These are phyloP conservation scores for Pyrenophora tritici-repentis DNA, from an alignment of 2,329 filamentous ascomycete species.

Conservation along the genomic window DNA sequence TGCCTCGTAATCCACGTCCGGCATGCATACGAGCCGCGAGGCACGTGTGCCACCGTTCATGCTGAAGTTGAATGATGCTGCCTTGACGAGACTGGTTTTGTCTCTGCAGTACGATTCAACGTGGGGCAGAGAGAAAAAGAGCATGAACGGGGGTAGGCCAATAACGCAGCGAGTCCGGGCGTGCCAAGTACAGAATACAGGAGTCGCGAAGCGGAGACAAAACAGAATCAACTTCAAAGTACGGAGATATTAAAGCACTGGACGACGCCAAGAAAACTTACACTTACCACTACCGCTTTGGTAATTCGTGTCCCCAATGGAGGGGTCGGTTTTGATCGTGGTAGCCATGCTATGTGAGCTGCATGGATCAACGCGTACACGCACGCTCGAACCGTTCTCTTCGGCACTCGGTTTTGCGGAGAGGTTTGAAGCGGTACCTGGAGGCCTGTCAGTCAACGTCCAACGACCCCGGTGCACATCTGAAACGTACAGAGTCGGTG, in stretches of 20 bases:
- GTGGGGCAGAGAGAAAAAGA: conserved; percentile 18
- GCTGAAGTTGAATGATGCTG: conserved; percentile 24
- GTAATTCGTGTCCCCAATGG: conserved; percentile 34
- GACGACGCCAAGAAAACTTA: conserved; percentile 21
- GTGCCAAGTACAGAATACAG: conserved; percentile 29
- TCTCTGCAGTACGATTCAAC: conserved; percentile 36
- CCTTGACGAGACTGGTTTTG: conserved; percentile 39
- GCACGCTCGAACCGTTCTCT: not conserved
- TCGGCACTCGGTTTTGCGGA: not conserved
- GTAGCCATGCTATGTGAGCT: conserved; percentile 39
- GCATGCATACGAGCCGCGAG: conserved; percentile 31
- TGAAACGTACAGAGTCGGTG: conserved; percentile 30
- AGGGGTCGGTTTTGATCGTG: conserved; percentile 41
- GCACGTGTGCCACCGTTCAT: conserved; percentile 30
- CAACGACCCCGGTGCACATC: conserved; percentile 28
- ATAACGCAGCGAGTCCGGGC: conserved; percentile 18
- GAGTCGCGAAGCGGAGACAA: conserved; percentile 38
- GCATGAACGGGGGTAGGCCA: conserved; percentile 21
- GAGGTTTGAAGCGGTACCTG: conserved; percentile 15
- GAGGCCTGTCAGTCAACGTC: conserved; percentile 28
- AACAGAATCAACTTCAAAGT: conserved; percentile 41
- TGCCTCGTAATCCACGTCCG: conserved; percentile 34
- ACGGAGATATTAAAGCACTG: conserved; percentile 33
- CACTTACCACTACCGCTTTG: conserved; percentile 45
- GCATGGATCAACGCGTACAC: conserved; percentile 34